Evolutionary conservation across 2,329 filamentous ascomycete genomes (phyloP), one percentile per base, ranked within the genome.

Genomic region (Arthroderma sp.): DNA sequence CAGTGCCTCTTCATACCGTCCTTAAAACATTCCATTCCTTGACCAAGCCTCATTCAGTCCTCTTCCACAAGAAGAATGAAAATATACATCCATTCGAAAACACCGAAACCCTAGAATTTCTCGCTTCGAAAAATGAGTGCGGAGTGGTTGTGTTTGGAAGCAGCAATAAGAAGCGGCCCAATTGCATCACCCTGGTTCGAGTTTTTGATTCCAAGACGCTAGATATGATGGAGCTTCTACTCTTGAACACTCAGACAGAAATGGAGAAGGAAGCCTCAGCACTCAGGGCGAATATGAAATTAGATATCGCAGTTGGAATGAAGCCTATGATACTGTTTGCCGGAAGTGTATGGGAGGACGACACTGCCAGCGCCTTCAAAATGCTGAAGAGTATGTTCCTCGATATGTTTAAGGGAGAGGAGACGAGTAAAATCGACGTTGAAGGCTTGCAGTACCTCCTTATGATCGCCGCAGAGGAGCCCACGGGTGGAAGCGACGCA

Each of bases 41-140:
- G 59, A 88, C 89, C 56, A 80, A 83, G 58, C 87, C 88, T 2
- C 74, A 89, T 49, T 81, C 81, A 52, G 82, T 93, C 65, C 87
- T 88, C 54, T 94, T 98, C 70, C 85, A 80, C 66, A 98, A 96
- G 76, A 96, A 96, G 72, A 98, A 98, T 66, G 74, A 80, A 49
- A 67, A 67, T 54, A 83, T 94, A 56, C 87, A 91, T 65, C 91
- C 91, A 2, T 98, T 98, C 65, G 89, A 95, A 64, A 87, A 93
- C 62, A 70, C 83, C 51, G 73, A 81, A 29, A 89, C 83, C 43
- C 76, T 96, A 53, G 86, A 95, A 67, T 98, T 98, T 71, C 88
- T 98, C 71, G 82, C 83, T 50, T 81, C 88, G 61, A 98, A 96
- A 72, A 98, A 98, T 68, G 91, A 98, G 64, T 81, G 85, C 57